Conservation (phyloP, 1,284 basidiomycete species). For the Ceratobasidium papillatum region DNA sequence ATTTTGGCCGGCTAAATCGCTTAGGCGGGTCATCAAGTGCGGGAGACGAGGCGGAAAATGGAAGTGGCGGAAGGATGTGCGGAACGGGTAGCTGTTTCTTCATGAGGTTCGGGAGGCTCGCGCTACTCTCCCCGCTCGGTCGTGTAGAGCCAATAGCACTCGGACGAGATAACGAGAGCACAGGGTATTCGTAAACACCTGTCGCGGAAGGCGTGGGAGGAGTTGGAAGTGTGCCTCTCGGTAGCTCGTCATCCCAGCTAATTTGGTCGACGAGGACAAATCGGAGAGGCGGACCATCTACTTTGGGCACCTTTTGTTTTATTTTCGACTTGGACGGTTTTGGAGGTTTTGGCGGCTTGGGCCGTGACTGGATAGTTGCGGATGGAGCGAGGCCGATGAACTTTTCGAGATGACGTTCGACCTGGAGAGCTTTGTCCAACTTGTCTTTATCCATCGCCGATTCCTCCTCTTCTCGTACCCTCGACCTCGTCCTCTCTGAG, state of each 20-base stretch:
- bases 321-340: not conserved
- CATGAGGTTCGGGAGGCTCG: not conserved
- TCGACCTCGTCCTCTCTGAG: not conserved
- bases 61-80: conserved; percentile 17
- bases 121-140: not conserved
- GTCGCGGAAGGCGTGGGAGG: conserved; percentile 7
- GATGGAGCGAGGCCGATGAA: conserved; percentile 13
- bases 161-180: not conserved
- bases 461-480: not conserved
- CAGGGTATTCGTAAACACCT: not conserved
- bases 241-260: conserved; percentile 27
- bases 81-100: not conserved
- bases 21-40: not conserved
- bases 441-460: not conserved
- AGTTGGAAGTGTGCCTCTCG: conserved; percentile 9
- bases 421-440: conserved; percentile 2
- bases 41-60: not conserved
- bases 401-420: conserved; percentile 5
- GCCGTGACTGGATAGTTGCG: not conserved
- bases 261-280: conserved; percentile 37
- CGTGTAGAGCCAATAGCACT: not conserved
- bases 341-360: not conserved
- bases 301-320: not conserved
- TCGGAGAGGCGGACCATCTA: conserved; percentile 16
- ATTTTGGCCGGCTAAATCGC: conserved; percentile 22